Conservation (phyloP, 2,329 filamentous ascomycete species). For the Plectosphaerella sp. region DNA sequence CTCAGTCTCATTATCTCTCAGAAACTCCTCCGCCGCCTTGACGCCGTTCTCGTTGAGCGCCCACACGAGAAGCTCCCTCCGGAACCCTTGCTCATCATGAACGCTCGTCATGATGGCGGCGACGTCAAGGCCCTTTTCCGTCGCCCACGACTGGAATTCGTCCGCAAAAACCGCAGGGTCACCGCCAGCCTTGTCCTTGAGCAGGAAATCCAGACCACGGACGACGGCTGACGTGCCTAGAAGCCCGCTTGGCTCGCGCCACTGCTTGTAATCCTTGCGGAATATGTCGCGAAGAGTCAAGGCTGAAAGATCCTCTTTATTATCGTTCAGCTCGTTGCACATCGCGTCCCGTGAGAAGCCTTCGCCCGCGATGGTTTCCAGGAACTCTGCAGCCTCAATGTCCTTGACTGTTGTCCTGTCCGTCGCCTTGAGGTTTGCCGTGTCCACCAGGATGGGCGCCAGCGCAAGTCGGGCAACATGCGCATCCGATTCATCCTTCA, state of each 20-base stretch:
- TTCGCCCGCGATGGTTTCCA: conserved; percentile 40
- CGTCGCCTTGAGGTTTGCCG: conserved; percentile 56
- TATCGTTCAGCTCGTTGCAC: conserved; percentile 53
- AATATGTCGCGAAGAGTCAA: conserved; percentile 64
- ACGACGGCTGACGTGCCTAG: conserved; percentile 64
- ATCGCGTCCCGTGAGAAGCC: conserved; percentile 39
- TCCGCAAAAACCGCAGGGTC: conserved; percentile 36
- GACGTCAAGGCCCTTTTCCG: conserved; percentile 51
- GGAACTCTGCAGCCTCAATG: conserved; percentile 48
- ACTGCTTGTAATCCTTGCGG: conserved; percentile 82
- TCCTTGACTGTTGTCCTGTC: conserved; percentile 65
- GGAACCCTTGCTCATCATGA: conserved; percentile 49
- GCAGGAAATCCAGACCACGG: conserved; percentile 57
- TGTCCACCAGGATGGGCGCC: conserved; percentile 71
- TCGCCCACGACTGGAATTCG: conserved; percentile 46
- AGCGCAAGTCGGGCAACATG: conserved; percentile 64
- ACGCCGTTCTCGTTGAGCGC: conserved; percentile 46
- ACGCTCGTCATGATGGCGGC: conserved; percentile 67
- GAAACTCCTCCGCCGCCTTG: conserved; percentile 51
- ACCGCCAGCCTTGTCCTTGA: conserved; percentile 42
- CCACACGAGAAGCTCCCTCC: conserved; percentile 66
- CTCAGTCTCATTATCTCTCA: conserved; percentile 32
- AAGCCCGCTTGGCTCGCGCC: conserved; percentile 50
- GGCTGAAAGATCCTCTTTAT: conserved; percentile 63
- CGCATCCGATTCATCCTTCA: conserved; percentile 35